Evolutionary conservation across 495 filamentous ascomycete species (phyloP), one percentile per base, ranked within the genome.

Genomic region (Neurospora sp.): DNA sequence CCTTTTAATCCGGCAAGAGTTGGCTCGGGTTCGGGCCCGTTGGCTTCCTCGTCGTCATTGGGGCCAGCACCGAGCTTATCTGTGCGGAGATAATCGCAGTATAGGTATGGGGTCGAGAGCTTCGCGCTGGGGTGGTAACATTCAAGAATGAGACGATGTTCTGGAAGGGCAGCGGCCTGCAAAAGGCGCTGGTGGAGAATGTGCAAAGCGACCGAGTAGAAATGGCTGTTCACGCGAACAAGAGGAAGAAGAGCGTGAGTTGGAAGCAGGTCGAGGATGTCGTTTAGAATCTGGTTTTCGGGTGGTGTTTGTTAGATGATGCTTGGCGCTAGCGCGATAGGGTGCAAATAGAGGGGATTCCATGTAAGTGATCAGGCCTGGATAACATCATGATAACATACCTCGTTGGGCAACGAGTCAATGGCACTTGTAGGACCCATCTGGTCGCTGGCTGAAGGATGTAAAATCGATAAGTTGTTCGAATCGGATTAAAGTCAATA

Each of bases 61-160:
- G 86, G 79, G 15, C 86, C 83, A 36, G 75, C 77, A 70, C 82
- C 75, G 38, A 89, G 78, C 84, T 85, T 75, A 43, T 81, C 75
- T 7, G 89, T 93, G 54, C 85, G 87, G 8, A 91, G 84, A 75
- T 91, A 91, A 69, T 87, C 86, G 82, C 92, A 93, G 79, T 87
- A 90, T 3, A 92, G 86, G 62, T 89, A 90, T 3, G 92, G 89
- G 69, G 90, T 90, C 15, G 85, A 89, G 38, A 92, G 81, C 78
- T 89, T 90, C n/a, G 87, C 88, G 74, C 84, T 88, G 0, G 92
- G 92, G 74, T 91, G 91, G 77, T 90, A 94, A 82, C 91, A 92
- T 84, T 94, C 92, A 17, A 96, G 86, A 24, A 94, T 89, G 37
- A 94, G 81, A 48, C 88, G 84, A 78, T 91, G 88, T 71, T 89